These are phyloP conservation scores for Penicillium psychrofluorescens DNA, from an alignment of 495 filamentous ascomycete genomes.

Conservation along the genomic window DNA sequence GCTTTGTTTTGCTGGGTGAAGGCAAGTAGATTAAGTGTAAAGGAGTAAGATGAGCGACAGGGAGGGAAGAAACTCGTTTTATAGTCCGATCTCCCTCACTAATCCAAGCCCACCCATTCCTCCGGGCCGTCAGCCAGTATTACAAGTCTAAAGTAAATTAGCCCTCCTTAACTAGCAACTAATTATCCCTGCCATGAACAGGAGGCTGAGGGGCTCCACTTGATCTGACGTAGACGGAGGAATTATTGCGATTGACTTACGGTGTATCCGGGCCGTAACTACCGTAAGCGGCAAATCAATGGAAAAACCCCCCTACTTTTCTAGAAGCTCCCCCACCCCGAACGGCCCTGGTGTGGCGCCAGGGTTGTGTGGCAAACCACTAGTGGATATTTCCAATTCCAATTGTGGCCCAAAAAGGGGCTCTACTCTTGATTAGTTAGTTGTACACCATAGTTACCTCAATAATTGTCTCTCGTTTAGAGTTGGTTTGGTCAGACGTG, in stretches of 20 bases:
- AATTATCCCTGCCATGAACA: conserved; percentile 32
- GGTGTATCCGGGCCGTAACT: background rate
- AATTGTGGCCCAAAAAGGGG: too few species aligned
- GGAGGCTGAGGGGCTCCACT: conserved; percentile 27
- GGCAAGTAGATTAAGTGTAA: background rate
- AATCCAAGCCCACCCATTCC: background rate
- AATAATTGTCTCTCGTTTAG: too few species aligned
- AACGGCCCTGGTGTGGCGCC: conserved; percentile 19
- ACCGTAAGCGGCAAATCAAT: conserved; percentile 26
- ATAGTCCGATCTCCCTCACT: too few species aligned
- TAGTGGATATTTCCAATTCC: conserved; percentile 4
- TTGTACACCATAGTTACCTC: too few species aligned
- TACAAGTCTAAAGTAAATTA: conserved; percentile 14
- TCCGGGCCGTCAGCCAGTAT: conserved; percentile 10
- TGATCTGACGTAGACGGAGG: conserved; percentile 28
- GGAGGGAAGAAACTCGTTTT: too few species aligned
- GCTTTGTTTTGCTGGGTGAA: background rate
- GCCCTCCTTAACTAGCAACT: conserved; percentile 8
- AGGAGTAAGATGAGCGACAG: background rate
- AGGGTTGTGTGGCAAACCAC: conserved; percentile 13
- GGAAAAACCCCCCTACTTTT: conserved; percentile 28
- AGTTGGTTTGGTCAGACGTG: too few species aligned
- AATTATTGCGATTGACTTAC: conserved; percentile 16
- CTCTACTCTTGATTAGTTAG: too few species aligned
- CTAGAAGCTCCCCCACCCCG: conserved; percentile 33